Evolutionary conservation across 495 filamentous ascomycete genomes (phyloP).

Genomic region (Penicillium odoratum): DNA sequence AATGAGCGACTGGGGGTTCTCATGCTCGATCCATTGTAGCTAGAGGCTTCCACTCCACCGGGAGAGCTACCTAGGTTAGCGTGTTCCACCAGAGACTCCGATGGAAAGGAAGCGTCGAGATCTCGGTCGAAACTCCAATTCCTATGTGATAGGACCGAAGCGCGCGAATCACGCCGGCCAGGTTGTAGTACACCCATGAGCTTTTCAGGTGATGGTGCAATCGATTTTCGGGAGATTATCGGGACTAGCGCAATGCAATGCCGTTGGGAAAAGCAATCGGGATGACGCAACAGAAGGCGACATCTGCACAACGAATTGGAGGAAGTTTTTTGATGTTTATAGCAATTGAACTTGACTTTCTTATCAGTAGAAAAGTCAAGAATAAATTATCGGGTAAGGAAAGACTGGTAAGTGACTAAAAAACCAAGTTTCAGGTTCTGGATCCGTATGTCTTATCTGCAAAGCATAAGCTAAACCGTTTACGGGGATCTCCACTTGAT

Average conservation of each 20-base stretch:
- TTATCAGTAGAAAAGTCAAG: not conserved
- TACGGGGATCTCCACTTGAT: not conserved
- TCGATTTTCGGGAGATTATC: slow-evolving; percentile 15
- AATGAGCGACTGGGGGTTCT: slow-evolving; percentile 76
- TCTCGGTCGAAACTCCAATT: slow-evolving; percentile 28
- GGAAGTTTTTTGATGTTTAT: not conserved
- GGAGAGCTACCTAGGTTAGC: slow-evolving; percentile 35
- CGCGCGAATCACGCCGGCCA: slow-evolving; percentile 37
- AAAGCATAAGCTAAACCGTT: not conserved
- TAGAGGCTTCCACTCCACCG: slow-evolving; percentile 38
- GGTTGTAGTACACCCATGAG: slow-evolving; percentile 40
- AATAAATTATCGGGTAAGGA: not conserved
- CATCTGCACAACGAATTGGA: not conserved
- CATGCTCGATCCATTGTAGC: slow-evolving; percentile 45
- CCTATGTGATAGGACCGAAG: slow-evolving; percentile 30
- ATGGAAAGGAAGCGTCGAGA: slow-evolving; percentile 16
- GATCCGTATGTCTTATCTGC: not conserved
- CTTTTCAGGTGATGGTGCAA: slow-evolving; percentile 5
- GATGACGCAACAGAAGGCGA: slow-evolving; percentile 24
- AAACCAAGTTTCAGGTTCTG: not conserved
- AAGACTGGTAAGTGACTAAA: not conserved
- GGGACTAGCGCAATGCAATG: slow-evolving; percentile 24
- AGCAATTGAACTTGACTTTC: not conserved
- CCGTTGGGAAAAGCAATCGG: slow-evolving; percentile 18
- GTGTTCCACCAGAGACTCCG: slow-evolving; percentile 34